phyloP scores from a whole-genome alignment of 257 asterid genomes.

The Petunia secreta region DNA sequence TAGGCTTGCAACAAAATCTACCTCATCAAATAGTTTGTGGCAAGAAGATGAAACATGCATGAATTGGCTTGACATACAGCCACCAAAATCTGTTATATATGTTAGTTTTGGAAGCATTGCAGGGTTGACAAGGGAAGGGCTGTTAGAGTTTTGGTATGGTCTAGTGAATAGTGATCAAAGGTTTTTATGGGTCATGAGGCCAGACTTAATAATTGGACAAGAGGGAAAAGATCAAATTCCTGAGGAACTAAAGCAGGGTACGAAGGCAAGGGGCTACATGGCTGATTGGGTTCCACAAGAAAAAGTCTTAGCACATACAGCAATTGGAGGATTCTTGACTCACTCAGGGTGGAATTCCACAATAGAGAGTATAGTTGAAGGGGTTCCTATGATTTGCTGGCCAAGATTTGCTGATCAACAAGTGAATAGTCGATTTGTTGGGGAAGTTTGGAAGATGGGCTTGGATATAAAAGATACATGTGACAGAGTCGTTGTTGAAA shows the following conservation, averaged over 20 bases:
- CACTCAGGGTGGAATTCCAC: conserved; percentile 26
- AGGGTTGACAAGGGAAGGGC: background rate
- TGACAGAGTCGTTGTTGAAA: conserved; percentile 30
- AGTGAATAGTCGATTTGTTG: conserved; percentile 37
- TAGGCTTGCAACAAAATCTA: conserved; percentile 38
- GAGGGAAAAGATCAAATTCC: background rate
- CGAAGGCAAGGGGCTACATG: conserved; percentile 19
- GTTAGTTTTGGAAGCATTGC: conserved; percentile 31
- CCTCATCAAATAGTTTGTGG: conserved; percentile 52
- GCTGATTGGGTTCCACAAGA: conserved; percentile 27
- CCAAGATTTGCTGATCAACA: conserved; percentile 39
- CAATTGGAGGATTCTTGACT: conserved; percentile 28
- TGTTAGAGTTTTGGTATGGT: conserved; percentile 16
- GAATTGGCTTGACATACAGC: conserved; percentile 21
- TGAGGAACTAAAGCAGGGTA: background rate
- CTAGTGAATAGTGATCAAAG: conserved; percentile 12
- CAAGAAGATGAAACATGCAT: conserved; percentile 53
- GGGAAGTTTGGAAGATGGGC: conserved; percentile 40
- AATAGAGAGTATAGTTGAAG: conserved; percentile 17
- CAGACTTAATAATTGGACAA: conserved; percentile 18
- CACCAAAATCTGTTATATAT: conserved; percentile 15
- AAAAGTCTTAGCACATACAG: conserved; percentile 25
- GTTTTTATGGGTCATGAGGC: conserved; percentile 30
- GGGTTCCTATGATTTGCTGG: conserved; percentile 28
- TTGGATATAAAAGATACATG: conserved; percentile 41